Evolutionary conservation across 192 early-diverging fungal genomes (phyloP).

Genomic region (Chytriomyces hyalinus): DNA sequence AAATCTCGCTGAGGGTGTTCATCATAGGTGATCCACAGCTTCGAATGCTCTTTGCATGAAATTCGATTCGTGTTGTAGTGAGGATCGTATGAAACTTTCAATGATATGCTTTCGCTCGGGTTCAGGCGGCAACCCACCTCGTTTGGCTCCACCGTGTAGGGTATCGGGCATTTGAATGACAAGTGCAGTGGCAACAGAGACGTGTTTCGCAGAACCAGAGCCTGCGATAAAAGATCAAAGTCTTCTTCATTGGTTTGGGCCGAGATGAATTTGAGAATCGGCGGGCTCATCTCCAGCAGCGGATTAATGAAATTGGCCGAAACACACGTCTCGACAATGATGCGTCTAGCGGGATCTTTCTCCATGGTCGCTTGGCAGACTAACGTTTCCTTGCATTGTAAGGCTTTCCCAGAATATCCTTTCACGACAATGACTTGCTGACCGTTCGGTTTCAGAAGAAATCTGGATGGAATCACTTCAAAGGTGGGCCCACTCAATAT

Average conservation of each 20-base stretch:
- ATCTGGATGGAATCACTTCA: constrained; percentile 56
- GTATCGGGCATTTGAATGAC: constrained; percentile 51
- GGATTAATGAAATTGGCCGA: constrained; percentile 65
- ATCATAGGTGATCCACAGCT: constrained; percentile 55
- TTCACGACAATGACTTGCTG: constrained; percentile 53
- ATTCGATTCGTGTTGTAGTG: constrained; percentile 51
- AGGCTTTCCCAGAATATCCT: constrained; percentile 51
- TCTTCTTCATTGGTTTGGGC: constrained; percentile 53
- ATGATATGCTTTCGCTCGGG: constrained; percentile 37
- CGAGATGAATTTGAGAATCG: constrained; percentile 52
- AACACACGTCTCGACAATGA: constrained; percentile 46
- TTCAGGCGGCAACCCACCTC: constrained; percentile 36
- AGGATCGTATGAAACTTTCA: constrained; percentile 52
- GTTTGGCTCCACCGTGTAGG: constrained; percentile 44
- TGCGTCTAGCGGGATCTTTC: constrained; percentile 57
- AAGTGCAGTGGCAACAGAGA: constrained; percentile 54
- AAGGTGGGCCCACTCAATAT: constrained; percentile 37
- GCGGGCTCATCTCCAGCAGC: constrained; percentile 49
- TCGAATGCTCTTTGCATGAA: constrained; percentile 53
- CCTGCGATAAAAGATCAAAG: constrained; percentile 42
- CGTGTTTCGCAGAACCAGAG: constrained; percentile 52
- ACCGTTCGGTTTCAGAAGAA: constrained; percentile 54
- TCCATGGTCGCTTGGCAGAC: constrained; percentile 57
- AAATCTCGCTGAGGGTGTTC: constrained; percentile 64
- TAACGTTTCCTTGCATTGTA: constrained; percentile 47